Percentiles rank a stretch among this genome's conserved stretches.
phyloP scores from a whole-genome alignment of 257 asterid species.

The Prunella vulgaris region DNA sequence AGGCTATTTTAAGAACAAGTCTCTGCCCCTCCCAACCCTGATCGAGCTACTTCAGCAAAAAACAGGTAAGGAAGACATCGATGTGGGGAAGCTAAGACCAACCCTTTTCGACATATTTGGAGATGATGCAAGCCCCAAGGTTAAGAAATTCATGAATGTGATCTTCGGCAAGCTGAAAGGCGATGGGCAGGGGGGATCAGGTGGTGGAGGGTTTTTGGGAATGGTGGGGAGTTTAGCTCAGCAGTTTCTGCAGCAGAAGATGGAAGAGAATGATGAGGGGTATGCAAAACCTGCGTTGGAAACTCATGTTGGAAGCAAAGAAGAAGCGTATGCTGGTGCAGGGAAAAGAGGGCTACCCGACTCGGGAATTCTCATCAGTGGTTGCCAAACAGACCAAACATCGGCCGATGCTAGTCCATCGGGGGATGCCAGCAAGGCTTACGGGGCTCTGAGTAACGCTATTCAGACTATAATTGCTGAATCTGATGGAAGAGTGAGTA shows the following conservation, averaged over 20 bases:
- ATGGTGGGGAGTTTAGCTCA: slow-evolving; percentile 76
- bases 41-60: slow-evolving; percentile 81
- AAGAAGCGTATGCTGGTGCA: slow-evolving; percentile 75
- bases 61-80: slow-evolving; percentile 87
- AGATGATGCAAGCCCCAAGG: slow-evolving; percentile 94
- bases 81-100: slow-evolving; percentile 87
- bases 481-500: slow-evolving; percentile 56
- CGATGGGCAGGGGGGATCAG: slow-evolving; percentile 30
- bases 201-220: slow-evolving; percentile 66
- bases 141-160: slow-evolving; percentile 89
- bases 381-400: slow-evolving; percentile 86
- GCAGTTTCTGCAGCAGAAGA: slow-evolving; percentile 77
- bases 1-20: slow-evolving; percentile 49
- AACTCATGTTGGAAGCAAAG: slow-evolving; percentile 55
- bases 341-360: slow-evolving; percentile 52
- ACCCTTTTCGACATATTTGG: slow-evolving; percentile 83
- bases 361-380: slow-evolving; percentile 73
- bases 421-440: slow-evolving; percentile 57
- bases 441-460: slow-evolving; percentile 93
- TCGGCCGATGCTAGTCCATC: slow-evolving; percentile 84
- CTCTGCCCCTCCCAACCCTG: slow-evolving; percentile 76
- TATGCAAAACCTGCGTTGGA: slow-evolving; percentile 74
- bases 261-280: slow-evolving; percentile 62
- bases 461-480: slow-evolving; percentile 69
- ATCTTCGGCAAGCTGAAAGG: slow-evolving; percentile 59